Evolutionary conservation across 495 filamentous ascomycete genomes (phyloP), one percentile per base, ranked within the genome.

Genomic region (Hypomontagnella submonticulosa): DNA sequence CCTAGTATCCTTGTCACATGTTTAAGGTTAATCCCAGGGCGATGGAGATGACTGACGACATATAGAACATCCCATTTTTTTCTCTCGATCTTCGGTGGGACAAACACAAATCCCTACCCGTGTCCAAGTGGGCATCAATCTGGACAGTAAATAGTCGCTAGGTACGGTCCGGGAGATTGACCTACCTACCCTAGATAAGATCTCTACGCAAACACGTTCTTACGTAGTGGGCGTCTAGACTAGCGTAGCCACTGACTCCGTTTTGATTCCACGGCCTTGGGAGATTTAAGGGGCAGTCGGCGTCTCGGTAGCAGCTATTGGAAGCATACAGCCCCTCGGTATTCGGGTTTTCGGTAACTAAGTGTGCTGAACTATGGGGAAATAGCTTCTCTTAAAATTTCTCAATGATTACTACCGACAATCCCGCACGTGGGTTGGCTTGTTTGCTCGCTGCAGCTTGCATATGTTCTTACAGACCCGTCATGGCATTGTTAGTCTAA

Each of bases 241-340:
- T 59, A 59, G 55, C 32, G 44, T 13, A 18, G 15, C 11, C 32
- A 37, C 38, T 15, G 34, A 38, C 16, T 36, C 48, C 9, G 40
- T 18, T 55, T 16, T 15, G 16, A n/a, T 33, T 20, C 37, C 38
- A 27, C 33, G 20, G 33, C 43, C 18, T 42, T 49, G 55, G 49
- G 41, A 66, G 18, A 55, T 55, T 66, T 43, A 66, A 66, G 49
- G 63, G 40, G 61, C 7, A 27, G 30, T 41, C 27, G 30, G 61
- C 36, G 10, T 18, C 19, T 48, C 18, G 33, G 33, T 63, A 53
- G n/a, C 27, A 18, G 48, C 15, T 18, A 9, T 8, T 32, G 58
- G 61, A 42, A 51, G 30, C 16, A 57, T 63, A 51, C 33, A 57
- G 37, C 36, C 43, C 27, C 11, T 58, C 34, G 54, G 61, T 9